Evolutionary conservation across 129 eudicot genomes (phyloP).

Genomic region (Saussurea involucrata): DNA sequence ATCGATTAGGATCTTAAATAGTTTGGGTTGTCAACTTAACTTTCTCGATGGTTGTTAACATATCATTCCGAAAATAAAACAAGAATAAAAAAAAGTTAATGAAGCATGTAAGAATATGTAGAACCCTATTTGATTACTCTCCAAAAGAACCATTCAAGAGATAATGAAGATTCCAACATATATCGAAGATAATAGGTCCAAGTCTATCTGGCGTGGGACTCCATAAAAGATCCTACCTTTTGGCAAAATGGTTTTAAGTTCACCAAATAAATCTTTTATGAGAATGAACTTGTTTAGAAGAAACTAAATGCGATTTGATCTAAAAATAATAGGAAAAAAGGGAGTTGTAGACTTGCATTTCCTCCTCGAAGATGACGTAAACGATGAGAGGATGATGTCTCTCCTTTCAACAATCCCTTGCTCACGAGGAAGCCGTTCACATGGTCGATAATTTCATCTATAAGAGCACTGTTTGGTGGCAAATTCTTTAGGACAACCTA

Average conservation of each 20-base stretch:
- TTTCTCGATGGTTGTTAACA: not conserved
- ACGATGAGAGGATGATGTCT: constrained; percentile 54
- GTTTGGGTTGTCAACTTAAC: not conserved
- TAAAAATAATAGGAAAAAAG: not conserved
- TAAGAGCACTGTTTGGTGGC: constrained; percentile 92
- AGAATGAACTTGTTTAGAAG: not conserved
- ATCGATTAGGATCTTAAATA: not conserved
- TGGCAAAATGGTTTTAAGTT: not conserved
- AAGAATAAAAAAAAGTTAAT: no score
- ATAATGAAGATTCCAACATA: no score
- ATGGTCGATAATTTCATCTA: constrained; percentile 84
- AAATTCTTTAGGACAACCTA: constrained; percentile 92
- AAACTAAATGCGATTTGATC: no score
- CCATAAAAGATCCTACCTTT: not conserved
- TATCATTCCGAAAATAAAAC: no score
- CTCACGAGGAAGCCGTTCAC: constrained; percentile 81
- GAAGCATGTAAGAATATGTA: no score
- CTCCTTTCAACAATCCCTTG: constrained; percentile 87
- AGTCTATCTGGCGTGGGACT: not conserved
- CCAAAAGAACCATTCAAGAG: no score
- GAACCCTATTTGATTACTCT: no score
- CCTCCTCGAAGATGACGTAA: constrained; percentile 71
- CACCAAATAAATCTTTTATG: not conserved
- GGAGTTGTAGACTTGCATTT: constrained; percentile 41
- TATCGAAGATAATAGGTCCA: not conserved